These are phyloP conservation scores for Pseudofabraea citricarpa DNA, from an alignment of 2,329 filamentous ascomycete genomes.

Conservation along the genomic window DNA sequence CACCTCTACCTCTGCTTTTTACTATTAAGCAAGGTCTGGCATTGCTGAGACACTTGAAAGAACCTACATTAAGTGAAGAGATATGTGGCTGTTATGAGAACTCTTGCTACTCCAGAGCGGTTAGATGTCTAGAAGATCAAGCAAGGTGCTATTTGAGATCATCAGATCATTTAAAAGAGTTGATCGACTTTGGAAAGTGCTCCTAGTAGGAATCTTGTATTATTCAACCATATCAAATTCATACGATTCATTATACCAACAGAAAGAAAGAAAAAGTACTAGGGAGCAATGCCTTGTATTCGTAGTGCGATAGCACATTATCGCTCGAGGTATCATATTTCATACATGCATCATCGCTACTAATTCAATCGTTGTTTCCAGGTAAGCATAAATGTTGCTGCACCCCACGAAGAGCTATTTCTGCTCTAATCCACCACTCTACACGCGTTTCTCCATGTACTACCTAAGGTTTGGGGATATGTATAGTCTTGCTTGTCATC, in stretches of 20 bases:
- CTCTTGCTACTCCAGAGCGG: too few species aligned
- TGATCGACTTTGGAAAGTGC: too few species aligned
- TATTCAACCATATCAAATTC: too few species aligned
- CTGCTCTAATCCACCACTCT: neutral
- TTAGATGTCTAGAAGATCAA: too few species aligned
- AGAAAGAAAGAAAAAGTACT: neutral
- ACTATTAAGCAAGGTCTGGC: too few species aligned
- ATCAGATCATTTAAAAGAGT: too few species aligned
- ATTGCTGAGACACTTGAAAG: too few species aligned
- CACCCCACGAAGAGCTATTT: neutral
- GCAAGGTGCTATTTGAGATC: too few species aligned
- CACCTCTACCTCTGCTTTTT: too few species aligned
- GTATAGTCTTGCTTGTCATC: conserved; percentile 93
- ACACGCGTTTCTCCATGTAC: neutral
- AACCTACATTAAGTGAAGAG: too few species aligned
- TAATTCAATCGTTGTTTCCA: neutral
- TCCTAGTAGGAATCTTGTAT: too few species aligned
- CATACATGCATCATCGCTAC: conserved; percentile 4
- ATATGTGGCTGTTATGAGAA: too few species aligned
- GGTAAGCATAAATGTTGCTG: conserved; percentile 1
- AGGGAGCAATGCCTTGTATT: conserved; percentile 4
- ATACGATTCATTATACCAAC: neutral
- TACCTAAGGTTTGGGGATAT: conserved; percentile 78
- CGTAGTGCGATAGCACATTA: conserved; percentile 3
- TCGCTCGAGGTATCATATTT: conserved; percentile 14